A percentile compares a stretch with the other conserved stretches of the same genome.
phyloP scores from a whole-genome alignment of 495 filamentous ascomycete species.

The Chaetomidium leptoderma region DNA sequence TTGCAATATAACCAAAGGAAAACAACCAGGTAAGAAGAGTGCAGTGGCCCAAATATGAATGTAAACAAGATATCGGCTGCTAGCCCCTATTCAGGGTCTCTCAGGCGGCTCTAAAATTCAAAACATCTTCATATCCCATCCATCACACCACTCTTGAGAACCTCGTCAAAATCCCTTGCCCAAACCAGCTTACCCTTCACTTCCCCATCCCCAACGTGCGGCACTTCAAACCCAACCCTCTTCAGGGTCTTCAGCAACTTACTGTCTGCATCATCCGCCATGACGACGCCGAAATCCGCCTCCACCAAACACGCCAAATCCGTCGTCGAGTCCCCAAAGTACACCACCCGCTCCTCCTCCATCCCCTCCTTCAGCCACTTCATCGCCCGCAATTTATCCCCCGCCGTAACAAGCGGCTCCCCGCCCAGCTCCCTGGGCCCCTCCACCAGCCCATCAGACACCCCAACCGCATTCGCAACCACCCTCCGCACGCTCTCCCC shows the following conservation, averaged over 20 bases:
- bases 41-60: too few relatives aligned
- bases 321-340: constrained; percentile 36
- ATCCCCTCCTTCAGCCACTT: background rate
- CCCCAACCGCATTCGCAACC: constrained; percentile 32
- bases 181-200: constrained; percentile 22
- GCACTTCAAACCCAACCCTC: constrained; percentile 36
- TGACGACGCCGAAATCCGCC: constrained; percentile 35
- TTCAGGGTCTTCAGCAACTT: constrained; percentile 34
- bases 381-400: constrained; percentile 28
- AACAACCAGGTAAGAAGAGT: too few relatives aligned
- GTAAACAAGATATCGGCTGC: too few relatives aligned
- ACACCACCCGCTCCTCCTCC: constrained; percentile 19
- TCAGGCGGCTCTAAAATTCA: too few relatives aligned
- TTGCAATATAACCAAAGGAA: too few relatives aligned
- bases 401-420: constrained; percentile 22
- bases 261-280: constrained; percentile 35
- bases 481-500: constrained; percentile 8
- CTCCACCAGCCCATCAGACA: constrained; percentile 29
- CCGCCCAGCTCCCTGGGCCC: constrained; percentile 32
- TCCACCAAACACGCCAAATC: constrained; percentile 38
- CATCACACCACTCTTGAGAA: constrained; percentile 19
- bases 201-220: constrained; percentile 24
- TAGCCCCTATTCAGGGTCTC: too few relatives aligned
- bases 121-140: constrained; percentile 12
- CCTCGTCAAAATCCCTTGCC: constrained; percentile 31